phyloP scores from a whole-genome alignment of 2,329 filamentous ascomycete species.

The Botrytis galanthina region DNA sequence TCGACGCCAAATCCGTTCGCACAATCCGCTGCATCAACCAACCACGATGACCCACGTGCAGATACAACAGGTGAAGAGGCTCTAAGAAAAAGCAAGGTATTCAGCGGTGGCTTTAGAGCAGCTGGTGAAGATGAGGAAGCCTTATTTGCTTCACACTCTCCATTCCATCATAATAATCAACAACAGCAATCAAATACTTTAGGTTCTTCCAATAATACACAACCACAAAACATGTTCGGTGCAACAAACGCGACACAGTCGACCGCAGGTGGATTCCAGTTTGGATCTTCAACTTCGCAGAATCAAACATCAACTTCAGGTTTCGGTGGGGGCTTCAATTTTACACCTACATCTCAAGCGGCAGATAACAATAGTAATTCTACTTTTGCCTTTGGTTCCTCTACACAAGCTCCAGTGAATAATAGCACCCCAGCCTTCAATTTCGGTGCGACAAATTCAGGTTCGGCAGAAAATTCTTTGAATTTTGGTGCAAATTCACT shows the following conservation, averaged over 20 bases:
- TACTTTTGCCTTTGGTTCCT: conserved; percentile 15
- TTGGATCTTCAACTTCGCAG: conserved; percentile 5
- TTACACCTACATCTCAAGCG: conserved; percentile 3
- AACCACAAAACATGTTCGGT: conserved; percentile 10
- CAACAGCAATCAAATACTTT: conserved; percentile 10
- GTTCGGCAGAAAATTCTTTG: conserved; percentile 4
- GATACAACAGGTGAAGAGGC: conserved; percentile 24
- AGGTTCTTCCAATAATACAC: neutral
- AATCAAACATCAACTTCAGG: neutral
- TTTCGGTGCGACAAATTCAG: conserved; percentile 12
- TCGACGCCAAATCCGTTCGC: conserved; percentile 21
- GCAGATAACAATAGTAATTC: conserved; percentile 1
- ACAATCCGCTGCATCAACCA: conserved; percentile 12
- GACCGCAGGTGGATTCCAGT: conserved; percentile 9
- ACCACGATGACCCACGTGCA: conserved; percentile 22
- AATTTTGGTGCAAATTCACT: conserved; percentile 12
- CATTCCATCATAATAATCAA: conserved; percentile 1
- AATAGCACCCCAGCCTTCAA: conserved; percentile 1
- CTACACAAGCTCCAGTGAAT: conserved; percentile 15
- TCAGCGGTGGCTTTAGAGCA: conserved; percentile 10
- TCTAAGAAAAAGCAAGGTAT: conserved; percentile 4
- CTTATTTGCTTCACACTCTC: conserved; percentile 12
- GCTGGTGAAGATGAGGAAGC: neutral
- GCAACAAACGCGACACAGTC: conserved; percentile 3
- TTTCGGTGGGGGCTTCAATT: conserved; percentile 15